Conservation (phyloP, 331 rosid species). For the Dryas integrifolia region DNA sequence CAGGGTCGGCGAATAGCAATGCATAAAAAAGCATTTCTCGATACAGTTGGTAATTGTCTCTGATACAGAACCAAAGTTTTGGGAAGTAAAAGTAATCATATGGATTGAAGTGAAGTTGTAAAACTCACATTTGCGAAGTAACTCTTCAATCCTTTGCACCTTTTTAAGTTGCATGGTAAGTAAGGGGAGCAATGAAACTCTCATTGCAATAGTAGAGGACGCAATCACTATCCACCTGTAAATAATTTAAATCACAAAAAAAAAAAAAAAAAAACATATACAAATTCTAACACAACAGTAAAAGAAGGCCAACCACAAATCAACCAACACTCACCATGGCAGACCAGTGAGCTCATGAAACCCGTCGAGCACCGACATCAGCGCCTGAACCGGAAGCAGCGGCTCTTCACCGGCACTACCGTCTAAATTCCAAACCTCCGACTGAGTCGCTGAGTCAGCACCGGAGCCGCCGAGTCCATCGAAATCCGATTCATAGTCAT, state of each 20-base stretch:
- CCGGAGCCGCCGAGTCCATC: constrained; percentile 21
- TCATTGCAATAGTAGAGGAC: constrained; percentile 68
- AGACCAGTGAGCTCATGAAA: constrained; percentile 61
- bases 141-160: constrained; percentile 52
- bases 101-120: background rate
- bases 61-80: too few relatives aligned
- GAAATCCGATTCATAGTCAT: constrained; percentile 34
- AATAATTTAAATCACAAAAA: constrained; percentile 12
- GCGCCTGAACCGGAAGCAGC: constrained; percentile 42
- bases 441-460: constrained; percentile 24
- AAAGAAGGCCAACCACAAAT: background rate
- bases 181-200: constrained; percentile 53
- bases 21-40: background rate
- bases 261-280: background rate
- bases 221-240: constrained; percentile 80
- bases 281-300: background rate
- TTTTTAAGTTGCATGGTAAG: constrained; percentile 59
- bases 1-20: background rate
- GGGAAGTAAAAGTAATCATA: background rate
- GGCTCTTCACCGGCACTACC: constrained; percentile 26
- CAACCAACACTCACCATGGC: constrained; percentile 53
- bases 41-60: too few relatives aligned
- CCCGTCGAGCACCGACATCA: constrained; percentile 54
- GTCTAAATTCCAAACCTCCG: constrained; percentile 32
- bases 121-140: constrained; percentile 66